Evolutionary conservation across 78 protist species (phyloP).

Genomic region (Chrysochromulina parva): DNA sequence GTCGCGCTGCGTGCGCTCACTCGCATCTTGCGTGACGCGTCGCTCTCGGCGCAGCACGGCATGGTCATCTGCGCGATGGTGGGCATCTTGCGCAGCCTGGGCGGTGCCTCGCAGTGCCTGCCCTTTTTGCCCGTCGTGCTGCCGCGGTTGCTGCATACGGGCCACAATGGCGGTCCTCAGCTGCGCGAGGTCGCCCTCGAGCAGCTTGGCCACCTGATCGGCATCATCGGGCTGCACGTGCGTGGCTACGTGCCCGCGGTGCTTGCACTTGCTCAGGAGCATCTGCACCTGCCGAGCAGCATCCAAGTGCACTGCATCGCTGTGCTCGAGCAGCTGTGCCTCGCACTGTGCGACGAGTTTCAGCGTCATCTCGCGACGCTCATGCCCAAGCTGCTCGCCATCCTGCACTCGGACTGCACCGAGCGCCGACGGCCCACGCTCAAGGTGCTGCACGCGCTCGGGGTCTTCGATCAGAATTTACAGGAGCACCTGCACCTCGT

Average conservation of each 20-base stretch:
- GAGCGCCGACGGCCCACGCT: background rate
- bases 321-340: slow-evolving; percentile 80
- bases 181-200: background rate
- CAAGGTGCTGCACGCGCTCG: slow-evolving; percentile 76
- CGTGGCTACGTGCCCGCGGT: background rate
- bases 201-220: background rate
- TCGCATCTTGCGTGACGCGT: background rate
- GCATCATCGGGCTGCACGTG: background rate
- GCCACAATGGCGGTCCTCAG: background rate
- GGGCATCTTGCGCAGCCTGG: background rate
- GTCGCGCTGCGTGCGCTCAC: background rate
- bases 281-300: slow-evolving; percentile 39
- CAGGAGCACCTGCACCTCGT: slow-evolving; percentile 89
- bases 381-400: slow-evolving; percentile 78
- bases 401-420: slow-evolving; percentile 35
- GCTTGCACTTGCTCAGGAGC: slow-evolving; percentile 64
- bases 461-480: slow-evolving; percentile 79
- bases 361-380: slow-evolving; percentile 80
- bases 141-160: background rate
- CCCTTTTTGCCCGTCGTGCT: background rate
- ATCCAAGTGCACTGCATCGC: slow-evolving; percentile 56
- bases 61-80: background rate
- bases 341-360: slow-evolving; percentile 87
- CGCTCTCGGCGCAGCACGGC: background rate
- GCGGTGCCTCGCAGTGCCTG: background rate